Base-by-base conservation (phyloP, 805 yeast species). In the Pichia eremophila region DNA sequence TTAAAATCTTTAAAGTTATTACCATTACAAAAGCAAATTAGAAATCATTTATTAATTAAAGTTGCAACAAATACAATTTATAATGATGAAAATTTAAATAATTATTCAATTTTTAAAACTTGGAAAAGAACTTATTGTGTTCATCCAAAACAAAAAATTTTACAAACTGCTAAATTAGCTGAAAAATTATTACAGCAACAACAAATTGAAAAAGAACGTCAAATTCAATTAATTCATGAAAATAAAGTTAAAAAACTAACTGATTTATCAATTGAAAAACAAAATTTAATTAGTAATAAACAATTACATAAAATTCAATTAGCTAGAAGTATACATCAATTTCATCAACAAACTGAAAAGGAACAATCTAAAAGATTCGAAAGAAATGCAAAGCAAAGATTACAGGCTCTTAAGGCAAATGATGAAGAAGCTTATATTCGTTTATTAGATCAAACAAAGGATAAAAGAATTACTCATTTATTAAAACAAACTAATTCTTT, bases 371-470 rank as follows among this genome's bases (percentile, higher is more conserved):
- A 77, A 67, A 76, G 82, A 63, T 66, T 83, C 51, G 93, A 85
- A 64, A 79, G 78, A 61, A 85, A 81, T 29, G 95, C 95, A n/a
- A 85, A 82, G 60, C 90, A 84, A 62, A 83, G 95, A 77, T 75
- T 85, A 66, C 89, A 83, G 59, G 93, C 93, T 29, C 77, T 85
- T 71, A 84, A 83, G 64, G 85, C 90, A 17, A 85, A 85, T 62
- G 95, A 85, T 69, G 95, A 85, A 65, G 95, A 85, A 61, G 93
- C 93, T 2, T 85, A 85, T 68, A 75, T 85, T 62, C 85, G 85
- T 60, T 75, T 85, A 59, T 73, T 85, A 63, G 93, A 85, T 62
- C 89, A 85, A 65, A 85, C 95, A 4, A 85, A 85, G 63, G 95
- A 85, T 67, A 85, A 87, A 39, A 79, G 95, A 76, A 82, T 85